Evolutionary conservation across 2,329 filamentous ascomycete genomes (phyloP).

Genomic region (Alternaria hordeiaustralica): DNA sequence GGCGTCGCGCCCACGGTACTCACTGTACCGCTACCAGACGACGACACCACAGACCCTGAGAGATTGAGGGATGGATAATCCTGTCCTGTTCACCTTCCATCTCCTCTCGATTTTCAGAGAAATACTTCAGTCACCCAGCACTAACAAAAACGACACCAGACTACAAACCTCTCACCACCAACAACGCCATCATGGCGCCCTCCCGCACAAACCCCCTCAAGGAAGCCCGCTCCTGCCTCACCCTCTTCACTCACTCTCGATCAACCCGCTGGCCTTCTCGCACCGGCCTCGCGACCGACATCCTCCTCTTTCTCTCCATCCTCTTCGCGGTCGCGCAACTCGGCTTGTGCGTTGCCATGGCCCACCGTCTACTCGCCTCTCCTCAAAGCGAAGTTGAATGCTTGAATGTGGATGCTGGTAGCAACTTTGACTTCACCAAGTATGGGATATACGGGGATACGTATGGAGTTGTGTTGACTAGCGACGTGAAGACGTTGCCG

Average conservation of each 20-base stretch:
- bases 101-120: not conserved
- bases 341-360: not conserved
- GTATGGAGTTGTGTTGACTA: not conserved
- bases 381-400: not conserved
- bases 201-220: not conserved
- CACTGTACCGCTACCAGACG: not conserved
- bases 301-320: not conserved
- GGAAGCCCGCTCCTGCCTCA: not conserved
- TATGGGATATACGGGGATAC: not conserved
- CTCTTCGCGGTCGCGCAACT: constrained; percentile 1
- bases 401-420: not conserved
- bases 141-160: not conserved
- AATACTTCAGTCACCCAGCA: not conserved
- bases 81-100: not conserved
- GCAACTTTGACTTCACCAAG: not conserved
- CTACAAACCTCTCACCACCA: not conserved
- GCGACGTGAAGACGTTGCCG: not conserved
- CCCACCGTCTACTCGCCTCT: not conserved
- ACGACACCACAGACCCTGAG: not conserved
- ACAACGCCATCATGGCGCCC: constrained; percentile 6
- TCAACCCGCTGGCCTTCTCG: constrained; percentile 8
- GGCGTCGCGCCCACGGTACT: not conserved
- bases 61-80: not conserved
- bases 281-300: not conserved
- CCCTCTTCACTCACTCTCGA: not conserved